A percentile compares a stretch with the other conserved stretches of the same genome.
Evolutionary conservation across 345 rosid species (phyloP).

Genomic region (Boechera divaricarpa): DNA sequence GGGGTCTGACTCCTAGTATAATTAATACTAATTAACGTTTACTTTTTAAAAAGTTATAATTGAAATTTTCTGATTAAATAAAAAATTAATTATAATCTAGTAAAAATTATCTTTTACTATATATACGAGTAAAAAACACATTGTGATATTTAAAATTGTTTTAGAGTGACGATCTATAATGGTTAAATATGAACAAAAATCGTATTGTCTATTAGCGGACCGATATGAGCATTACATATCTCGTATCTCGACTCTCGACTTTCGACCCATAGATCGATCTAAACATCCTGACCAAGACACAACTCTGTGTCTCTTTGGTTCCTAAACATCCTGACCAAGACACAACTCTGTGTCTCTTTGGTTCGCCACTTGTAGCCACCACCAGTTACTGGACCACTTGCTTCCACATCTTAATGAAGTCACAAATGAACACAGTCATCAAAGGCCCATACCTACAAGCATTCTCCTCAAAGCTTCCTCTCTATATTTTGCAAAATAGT

Average conservation of each 20-base stretch:
- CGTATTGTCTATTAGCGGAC: background rate
- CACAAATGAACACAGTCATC: constrained; percentile 2
- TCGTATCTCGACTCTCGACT: background rate
- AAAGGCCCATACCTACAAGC: background rate
- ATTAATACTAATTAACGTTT: no score
- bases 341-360: background rate
- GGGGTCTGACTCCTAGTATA: no score
- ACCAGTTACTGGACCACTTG: background rate
- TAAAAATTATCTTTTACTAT: no score
- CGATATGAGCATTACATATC: background rate
- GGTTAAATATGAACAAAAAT: background rate
- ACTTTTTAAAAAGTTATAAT: no score
- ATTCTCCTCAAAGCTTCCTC: background rate
- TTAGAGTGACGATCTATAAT: no score
- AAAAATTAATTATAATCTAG: no score
- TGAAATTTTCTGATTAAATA: no score
- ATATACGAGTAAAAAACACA: background rate
- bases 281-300: background rate
- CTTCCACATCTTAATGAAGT: background rate
- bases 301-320: background rate
- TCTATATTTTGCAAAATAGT: background rate
- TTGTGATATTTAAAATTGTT: background rate
- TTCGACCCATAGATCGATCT: no score
- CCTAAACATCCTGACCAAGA: background rate
- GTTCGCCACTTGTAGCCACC: background rate